phyloP scores from a whole-genome alignment of 257 asterid genomes.

The Solanum appendiculatum region DNA sequence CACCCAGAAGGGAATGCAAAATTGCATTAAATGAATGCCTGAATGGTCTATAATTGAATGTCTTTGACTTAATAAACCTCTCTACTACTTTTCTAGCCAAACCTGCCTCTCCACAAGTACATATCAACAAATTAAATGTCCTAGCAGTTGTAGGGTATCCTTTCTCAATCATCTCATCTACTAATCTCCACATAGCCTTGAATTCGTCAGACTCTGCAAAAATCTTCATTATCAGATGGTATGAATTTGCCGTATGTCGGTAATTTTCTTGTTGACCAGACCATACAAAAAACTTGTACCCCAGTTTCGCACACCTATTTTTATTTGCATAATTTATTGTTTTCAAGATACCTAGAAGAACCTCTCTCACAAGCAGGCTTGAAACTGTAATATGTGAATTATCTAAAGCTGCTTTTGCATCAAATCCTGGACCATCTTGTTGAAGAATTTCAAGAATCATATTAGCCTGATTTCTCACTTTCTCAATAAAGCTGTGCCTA shows the following conservation, averaged over 20 bases:
- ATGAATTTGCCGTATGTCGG: constrained; percentile 48
- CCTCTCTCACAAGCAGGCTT: constrained; percentile 83
- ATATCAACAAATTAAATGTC: constrained; percentile 76
- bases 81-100: constrained; percentile 79
- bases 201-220: constrained; percentile 76
- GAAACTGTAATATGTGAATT: constrained; percentile 51
- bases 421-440: constrained; percentile 73
- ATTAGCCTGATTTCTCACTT: constrained; percentile 40
- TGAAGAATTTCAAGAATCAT: constrained; percentile 63
- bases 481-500: constrained; percentile 34
- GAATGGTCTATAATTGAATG: constrained; percentile 77
- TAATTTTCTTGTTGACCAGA: constrained; percentile 70
- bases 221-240: constrained; percentile 72
- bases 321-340: constrained; percentile 40
- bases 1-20: constrained; percentile 53
- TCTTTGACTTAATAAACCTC: constrained; percentile 75
- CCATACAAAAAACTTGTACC: constrained; percentile 90
- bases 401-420: constrained; percentile 45
- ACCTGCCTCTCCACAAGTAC: constrained; percentile 90
- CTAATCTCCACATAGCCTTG: constrained; percentile 86
- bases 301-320: constrained; percentile 71
- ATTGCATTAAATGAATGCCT: constrained; percentile 76
- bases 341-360: constrained; percentile 61
- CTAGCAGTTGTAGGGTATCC: constrained; percentile 82
- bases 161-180: constrained; percentile 78